phyloP scores from a whole-genome alignment of 192 early-diverging fungal genomes.

The Entomortierella parvispora region DNA sequence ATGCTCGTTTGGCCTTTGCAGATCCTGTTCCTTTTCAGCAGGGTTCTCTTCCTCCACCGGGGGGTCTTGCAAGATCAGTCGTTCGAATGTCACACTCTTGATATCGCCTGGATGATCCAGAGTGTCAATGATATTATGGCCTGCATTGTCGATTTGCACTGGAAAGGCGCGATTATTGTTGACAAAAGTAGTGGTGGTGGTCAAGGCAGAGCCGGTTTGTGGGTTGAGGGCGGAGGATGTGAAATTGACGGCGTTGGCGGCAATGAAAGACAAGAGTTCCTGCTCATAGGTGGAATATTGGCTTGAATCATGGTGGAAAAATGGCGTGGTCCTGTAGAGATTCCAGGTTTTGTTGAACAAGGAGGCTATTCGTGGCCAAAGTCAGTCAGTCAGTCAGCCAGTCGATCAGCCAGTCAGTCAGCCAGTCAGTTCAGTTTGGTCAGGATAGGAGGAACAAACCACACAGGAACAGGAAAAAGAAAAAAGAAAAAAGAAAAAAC shows the following conservation, averaged over 20 bases:
- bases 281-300: constrained; percentile 17
- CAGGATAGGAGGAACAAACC: too few relatives aligned
- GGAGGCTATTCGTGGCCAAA: constrained; percentile 17
- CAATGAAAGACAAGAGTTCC: constrained; percentile 34
- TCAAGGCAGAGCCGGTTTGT: neutral
- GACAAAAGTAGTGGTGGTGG: constrained; percentile 2
- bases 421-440: too few relatives aligned
- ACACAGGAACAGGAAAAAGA: too few relatives aligned
- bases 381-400: too few relatives aligned
- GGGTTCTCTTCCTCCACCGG: neutral
- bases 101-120: constrained; percentile 35
- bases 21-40: neutral
- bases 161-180: constrained; percentile 10
- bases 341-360: constrained; percentile 46
- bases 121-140: constrained; percentile 23
- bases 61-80: neutral
- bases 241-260: constrained; percentile 28
- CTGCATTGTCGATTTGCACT: constrained; percentile 30
- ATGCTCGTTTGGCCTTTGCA: neutral
- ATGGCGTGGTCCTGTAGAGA: constrained; percentile 39
- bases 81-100: constrained; percentile 15
- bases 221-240: constrained; percentile 9
- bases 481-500: too few relatives aligned
- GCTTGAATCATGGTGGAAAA: constrained; percentile 15
- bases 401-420: too few relatives aligned